Evolutionary conservation across 805 yeast species (phyloP), one percentile per base, ranked within the genome.

Genomic region (Kurtzmaniella fragi): DNA sequence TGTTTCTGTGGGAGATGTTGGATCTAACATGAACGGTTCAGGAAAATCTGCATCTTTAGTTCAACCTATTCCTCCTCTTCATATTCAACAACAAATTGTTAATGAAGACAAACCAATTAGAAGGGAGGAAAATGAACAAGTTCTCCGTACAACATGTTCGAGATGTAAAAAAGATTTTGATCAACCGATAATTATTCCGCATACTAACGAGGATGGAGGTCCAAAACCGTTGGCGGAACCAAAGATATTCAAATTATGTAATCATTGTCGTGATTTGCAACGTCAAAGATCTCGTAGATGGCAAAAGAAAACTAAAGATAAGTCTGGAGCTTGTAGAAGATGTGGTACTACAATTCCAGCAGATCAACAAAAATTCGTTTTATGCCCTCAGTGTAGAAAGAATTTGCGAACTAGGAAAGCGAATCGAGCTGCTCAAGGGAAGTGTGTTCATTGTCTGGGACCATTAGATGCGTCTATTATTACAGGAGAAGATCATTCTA

Each of bases 401-500:
- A 70, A 72, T 30, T 60, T 80, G 26, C 62, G 86, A 44, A 61
- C 71, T 2, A 61, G 78, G 34, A 81, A 81, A 50, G 77, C 78
- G 0, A 70, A 67, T 38, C 62, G 87, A 31, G 82, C 77, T 5
- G 77, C 78, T 10, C 73, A 70, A 46, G 86, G 87, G 1, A 73
- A 72, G 48, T 81, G 87, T 59, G 83, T 81, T 12, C 86, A 81
- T 51, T 81, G 87, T 44, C 67, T 80, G 1, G 84, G 84, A 2
- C 78, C 80, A 6, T 54, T 69, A 5, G 70, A 66, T 40, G 63
- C 71, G 1, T 61, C 65, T 39, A 63, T 67, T 23, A 56, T 64
- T 25, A 53, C 61, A 12, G 59, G 54, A 17, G 62, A 59, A 25
- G 53, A 48, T 9, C 16, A 17, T 28, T 30, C 11, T n/a, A 53